Evolutionary conservation across 2,329 filamentous ascomycete genomes (phyloP).

Genomic region (Curvularia eragrostidis): DNA sequence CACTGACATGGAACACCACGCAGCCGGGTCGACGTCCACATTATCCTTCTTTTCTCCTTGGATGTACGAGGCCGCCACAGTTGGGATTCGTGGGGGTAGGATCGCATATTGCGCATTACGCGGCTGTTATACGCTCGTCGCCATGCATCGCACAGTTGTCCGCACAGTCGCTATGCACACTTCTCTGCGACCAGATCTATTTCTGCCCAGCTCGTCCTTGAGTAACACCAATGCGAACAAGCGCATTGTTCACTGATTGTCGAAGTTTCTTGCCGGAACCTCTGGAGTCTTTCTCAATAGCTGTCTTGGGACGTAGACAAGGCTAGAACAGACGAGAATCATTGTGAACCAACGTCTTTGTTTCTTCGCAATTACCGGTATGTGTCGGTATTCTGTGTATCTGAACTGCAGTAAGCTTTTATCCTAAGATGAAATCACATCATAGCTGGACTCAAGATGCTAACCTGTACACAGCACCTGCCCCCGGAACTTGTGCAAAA

Average conservation of each 20-base stretch:
- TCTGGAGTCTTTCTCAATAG: neutral
- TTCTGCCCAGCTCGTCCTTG: neutral
- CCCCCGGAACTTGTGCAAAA: slow-evolving; percentile 23
- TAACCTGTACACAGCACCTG: slow-evolving; percentile 22
- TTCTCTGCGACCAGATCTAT: neutral
- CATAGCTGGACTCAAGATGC: neutral
- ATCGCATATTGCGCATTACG: slow-evolving; percentile 2
- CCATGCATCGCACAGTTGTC: neutral
- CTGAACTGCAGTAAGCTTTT: neutral
- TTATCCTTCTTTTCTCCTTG: slow-evolving; percentile 4
- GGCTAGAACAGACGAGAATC: neutral
- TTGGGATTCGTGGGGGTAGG: slow-evolving; percentile 1
- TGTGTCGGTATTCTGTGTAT: neutral
- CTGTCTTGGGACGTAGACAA: neutral
- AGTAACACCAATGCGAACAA: neutral
- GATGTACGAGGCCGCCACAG: slow-evolving; percentile 3
- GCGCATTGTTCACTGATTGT: neutral
- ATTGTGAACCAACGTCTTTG: neutral
- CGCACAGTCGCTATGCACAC: neutral
- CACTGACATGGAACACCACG: slow-evolving; percentile 31
- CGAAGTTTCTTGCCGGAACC: neutral
- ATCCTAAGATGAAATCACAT: neutral
- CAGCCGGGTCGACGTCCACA: neutral
- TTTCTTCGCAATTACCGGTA: neutral
- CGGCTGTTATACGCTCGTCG: slow-evolving; percentile 3